A percentile compares a stretch with the other conserved stretches of the same genome.
phyloP scores from a whole-genome alignment of 2,329 filamentous ascomycete genomes.

The Fusarium marasasianum region DNA sequence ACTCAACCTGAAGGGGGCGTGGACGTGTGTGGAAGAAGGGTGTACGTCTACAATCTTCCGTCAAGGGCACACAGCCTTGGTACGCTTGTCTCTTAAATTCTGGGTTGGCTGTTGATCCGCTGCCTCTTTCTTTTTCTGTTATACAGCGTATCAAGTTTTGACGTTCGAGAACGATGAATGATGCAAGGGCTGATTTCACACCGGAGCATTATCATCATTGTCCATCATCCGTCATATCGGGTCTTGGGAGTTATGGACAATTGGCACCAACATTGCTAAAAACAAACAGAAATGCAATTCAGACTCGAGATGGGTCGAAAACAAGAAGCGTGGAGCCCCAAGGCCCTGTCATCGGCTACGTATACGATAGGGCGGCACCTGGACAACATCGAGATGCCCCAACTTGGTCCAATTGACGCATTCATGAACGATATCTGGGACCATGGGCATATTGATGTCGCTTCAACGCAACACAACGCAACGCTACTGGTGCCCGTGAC shows the following conservation, averaged over 20 bases:
- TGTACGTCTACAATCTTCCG: slow-evolving; percentile 21
- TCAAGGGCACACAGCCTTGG: slow-evolving; percentile 33
- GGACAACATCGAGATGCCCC: slow-evolving; percentile 39
- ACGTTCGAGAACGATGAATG: slow-evolving; percentile 21
- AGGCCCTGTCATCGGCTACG: slow-evolving; percentile 35
- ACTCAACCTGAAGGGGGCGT: slow-evolving; percentile 26
- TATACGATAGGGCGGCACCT: slow-evolving; percentile 36
- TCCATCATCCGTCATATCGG: not conserved
- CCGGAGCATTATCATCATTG: not conserved
- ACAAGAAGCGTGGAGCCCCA: slow-evolving; percentile 33
- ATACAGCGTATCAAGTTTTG: slow-evolving; percentile 9
- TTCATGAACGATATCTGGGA: slow-evolving; percentile 32
- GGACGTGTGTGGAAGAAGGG: slow-evolving; percentile 12
- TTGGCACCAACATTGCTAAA: slow-evolving; percentile 22
- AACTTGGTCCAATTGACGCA: slow-evolving; percentile 34
- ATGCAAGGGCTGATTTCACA: slow-evolving; percentile 15
- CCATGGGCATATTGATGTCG: slow-evolving; percentile 23
- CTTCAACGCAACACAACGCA: slow-evolving; percentile 28
- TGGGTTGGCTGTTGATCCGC: slow-evolving; percentile 12
- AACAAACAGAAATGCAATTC: slow-evolving; percentile 9
- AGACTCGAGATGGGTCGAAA: slow-evolving; percentile 27
- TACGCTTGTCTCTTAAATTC: slow-evolving; percentile 18
- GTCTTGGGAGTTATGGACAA: slow-evolving; percentile 1
- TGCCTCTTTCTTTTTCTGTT: slow-evolving; percentile 4
- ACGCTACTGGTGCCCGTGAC: slow-evolving; percentile 27